phyloP scores from a whole-genome alignment of 2,329 filamentous ascomycete genomes.

The Sporothrix inflata region DNA sequence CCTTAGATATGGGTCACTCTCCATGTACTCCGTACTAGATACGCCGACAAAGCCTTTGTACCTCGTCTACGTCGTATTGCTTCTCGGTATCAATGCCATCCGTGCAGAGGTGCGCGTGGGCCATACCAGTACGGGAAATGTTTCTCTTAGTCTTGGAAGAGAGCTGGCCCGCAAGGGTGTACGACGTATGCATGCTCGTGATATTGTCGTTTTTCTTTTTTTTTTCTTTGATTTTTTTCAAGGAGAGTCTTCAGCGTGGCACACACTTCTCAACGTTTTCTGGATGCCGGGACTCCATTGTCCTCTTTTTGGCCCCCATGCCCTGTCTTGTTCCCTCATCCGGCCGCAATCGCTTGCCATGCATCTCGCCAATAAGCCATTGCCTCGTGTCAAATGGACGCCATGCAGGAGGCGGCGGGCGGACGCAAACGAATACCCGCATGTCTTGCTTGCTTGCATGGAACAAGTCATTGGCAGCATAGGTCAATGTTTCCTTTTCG shows the following conservation, averaged over 20 bases:
- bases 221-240: not conserved
- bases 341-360: not conserved
- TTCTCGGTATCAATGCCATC: not conserved
- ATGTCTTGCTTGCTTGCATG: not conserved
- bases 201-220: not conserved
- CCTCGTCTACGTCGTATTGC: not conserved
- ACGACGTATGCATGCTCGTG: constrained; percentile 8
- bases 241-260: not conserved
- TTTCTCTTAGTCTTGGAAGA: not conserved
- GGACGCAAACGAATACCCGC: not conserved
- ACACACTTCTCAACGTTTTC: not conserved
- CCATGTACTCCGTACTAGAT: too few species aligned
- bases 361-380: constrained; percentile 22
- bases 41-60: too few species aligned
- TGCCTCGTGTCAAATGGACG: constrained; percentile 27
- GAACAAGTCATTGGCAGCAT: not conserved
- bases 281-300: not conserved
- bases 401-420: constrained; percentile 8
- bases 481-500: not conserved
- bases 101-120: not conserved
- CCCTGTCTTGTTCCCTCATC: not conserved
- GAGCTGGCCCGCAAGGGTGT: not conserved
- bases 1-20: not conserved
- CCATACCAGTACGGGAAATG: too few species aligned
- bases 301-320: not conserved